Evolutionary conservation across 345 rosid genomes (phyloP), one percentile per base, ranked within the genome.

Genomic region (Populus pruinosa): DNA sequence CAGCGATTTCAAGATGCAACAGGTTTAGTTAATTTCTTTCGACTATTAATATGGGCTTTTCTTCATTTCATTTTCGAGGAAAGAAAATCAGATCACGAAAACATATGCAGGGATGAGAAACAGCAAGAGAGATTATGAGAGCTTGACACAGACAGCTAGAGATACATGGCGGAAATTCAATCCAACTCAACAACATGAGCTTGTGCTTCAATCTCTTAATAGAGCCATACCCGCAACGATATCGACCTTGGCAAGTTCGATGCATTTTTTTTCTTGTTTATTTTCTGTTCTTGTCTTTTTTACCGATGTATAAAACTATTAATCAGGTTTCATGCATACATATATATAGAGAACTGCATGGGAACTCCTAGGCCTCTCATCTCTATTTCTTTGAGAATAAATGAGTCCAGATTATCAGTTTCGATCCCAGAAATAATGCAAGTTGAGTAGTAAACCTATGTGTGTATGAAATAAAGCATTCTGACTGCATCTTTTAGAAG

Each of bases 111-210:
- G 89, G 55, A 63, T 84, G 47, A 85, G 78, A 63, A 93, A 63
- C 75, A 64, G 41, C 44, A 83, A 80, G 83, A 81, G 70, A 6
- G 93, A 90, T 27, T 93, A 91, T 55, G 92, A 86, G 64, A 83
- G 90, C 80, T 80, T 93, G 89, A 90, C 90, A 62, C 93, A 89
- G 85, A 89, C 94, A 66, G 86, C 94, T 1, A 73, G 55, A 41
- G 91, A 84, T 29, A 88, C 84, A 31, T 84, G 87, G 4, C 43
- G 76, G 80, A 91, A 82, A 85, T 87, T 87, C 65, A 66, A 79
- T 72, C 72, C 81, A 29, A 50, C 47, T 69, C 82, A 88, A 68
- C 96, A 93, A 27, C 87, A 86, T 38, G 90, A 86, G 53, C 88
- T 91, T 73, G 90, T 93, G 73, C 85, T 86, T 82, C 76, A 82